Base-by-base conservation (phyloP, 345 rosid species). In the Chamaenerion angustifolium region DNA sequence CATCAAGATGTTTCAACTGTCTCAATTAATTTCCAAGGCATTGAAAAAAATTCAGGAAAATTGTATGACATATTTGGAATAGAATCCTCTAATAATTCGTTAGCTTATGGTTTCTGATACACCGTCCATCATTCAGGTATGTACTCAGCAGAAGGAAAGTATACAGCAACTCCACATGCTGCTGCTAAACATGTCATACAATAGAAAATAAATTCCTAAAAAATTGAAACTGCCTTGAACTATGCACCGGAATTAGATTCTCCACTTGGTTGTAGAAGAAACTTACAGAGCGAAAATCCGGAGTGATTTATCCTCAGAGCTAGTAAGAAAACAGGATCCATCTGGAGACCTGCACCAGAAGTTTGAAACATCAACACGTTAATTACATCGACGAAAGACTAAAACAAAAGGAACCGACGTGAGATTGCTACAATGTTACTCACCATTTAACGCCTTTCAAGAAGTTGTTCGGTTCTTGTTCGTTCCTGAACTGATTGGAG, bases 401-500 rank as follows among this genome's bases (percentile, higher is more conserved):
- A 1, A 43, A 2, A 16, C 37, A 17, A 16, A 46, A 46, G 15
- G 3, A 40, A 48, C 52, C 11, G 40, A 11, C 16, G 7, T 6
- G 19, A 43, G 49, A 2, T 0, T 6, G 0, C 42, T 0, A 21
- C 25, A 21, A 21, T 21, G 25, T 21, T 45, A 7, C 37, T 5
- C 54, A 81, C 98, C 98, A 84, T 72, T 82, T 82, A 56, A 82
- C 65, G 69, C 79, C 89, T 73, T 92, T 84, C 63, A 82, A 82
- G 71, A 92, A 92, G 69, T 92, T 92, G 72, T 92, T 92, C 63
- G 82, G 76, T 80, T 59, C 69, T 49, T 72, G 35, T 60, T 64
- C 19, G 8, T 71, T 62, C 55, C 74, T 68, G 69, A 92, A 87
- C 66, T 82, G 96, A 46, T 71, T 63, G 46, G 61, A 51, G 76